Conservation (phyloP, 2,329 filamentous ascomycete species). For the Chaetomium sp. region DNA sequence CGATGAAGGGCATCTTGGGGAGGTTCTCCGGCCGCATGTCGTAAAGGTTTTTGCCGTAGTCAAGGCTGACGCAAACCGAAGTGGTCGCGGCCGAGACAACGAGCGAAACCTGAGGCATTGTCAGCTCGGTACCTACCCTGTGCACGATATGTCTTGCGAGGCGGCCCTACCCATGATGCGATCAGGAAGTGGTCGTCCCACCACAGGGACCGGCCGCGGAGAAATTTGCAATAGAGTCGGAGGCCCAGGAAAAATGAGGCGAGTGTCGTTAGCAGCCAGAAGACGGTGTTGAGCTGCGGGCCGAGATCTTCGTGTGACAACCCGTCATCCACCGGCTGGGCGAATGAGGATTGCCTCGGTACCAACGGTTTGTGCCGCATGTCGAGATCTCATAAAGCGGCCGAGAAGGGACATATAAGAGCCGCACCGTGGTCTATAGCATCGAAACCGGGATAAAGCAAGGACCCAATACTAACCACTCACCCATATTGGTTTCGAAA, state of each 20-base stretch:
- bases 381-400: neutral
- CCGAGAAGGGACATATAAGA: slow-evolving; percentile 5
- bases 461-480: neutral
- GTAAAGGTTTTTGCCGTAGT: slow-evolving; percentile 32
- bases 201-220: slow-evolving; percentile 30
- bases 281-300: slow-evolving; percentile 31
- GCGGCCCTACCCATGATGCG: slow-evolving; percentile 31
- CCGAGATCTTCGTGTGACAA: slow-evolving; percentile 27
- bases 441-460: neutral
- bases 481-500: neutral
- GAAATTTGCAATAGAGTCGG: slow-evolving; percentile 31
- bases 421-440: neutral
- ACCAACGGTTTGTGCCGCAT: neutral
- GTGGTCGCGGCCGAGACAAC: slow-evolving; percentile 31
- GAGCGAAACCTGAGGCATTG: slow-evolving; percentile 19
- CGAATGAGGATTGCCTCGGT: neutral
- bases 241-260: slow-evolving; percentile 30
- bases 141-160: neutral
- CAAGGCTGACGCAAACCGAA: slow-evolving; percentile 30
- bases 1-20: slow-evolving; percentile 29
- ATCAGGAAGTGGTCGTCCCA: slow-evolving; percentile 35
- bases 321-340: slow-evolving; percentile 7
- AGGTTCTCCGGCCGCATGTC: slow-evolving; percentile 29
- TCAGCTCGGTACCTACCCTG: neutral
- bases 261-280: slow-evolving; percentile 30